These are phyloP conservation scores for Teratosphaeria gauchensis DNA, from an alignment of 2,329 filamentous ascomycete species.

Conservation along the genomic window DNA sequence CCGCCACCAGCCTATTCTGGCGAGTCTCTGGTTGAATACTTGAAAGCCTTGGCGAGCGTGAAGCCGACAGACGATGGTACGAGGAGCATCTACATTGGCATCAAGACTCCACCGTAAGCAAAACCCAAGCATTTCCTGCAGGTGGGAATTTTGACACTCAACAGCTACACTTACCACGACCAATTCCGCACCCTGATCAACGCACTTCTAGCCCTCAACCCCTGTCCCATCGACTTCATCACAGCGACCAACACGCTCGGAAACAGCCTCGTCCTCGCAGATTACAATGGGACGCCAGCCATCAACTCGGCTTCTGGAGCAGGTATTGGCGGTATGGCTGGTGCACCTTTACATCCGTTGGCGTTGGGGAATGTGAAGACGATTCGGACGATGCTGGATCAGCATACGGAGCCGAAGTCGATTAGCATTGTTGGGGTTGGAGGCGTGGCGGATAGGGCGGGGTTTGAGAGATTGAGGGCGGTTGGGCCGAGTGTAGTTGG, in stretches of 20 bases:
- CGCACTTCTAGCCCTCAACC: conserved; percentile 36
- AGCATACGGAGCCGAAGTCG: conserved; percentile 37
- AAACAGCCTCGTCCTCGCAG: conserved; percentile 49
- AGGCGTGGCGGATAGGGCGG: conserved; percentile 55
- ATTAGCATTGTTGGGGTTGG: conserved; percentile 62
- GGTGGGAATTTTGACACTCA: background rate
- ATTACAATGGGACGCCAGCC: conserved; percentile 21
- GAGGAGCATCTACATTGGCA: conserved; percentile 36
- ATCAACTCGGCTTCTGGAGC: conserved; percentile 44
- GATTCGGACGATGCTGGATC: conserved; percentile 51
- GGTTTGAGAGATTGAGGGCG: conserved; percentile 54
- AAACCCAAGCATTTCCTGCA: background rate
- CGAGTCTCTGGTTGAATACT: conserved; percentile 43
- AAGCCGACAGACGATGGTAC: conserved; percentile 21
- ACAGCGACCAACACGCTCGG: conserved; percentile 69
- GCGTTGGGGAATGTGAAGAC: conserved; percentile 67
- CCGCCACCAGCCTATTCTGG: conserved; percentile 63
- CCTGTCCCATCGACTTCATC: conserved; percentile 52
- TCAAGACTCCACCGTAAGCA: conserved; percentile 59
- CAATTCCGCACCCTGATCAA: conserved; percentile 52
- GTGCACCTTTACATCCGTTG: conserved; percentile 61
- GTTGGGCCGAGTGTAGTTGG: conserved; percentile 60
- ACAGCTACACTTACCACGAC: conserved; percentile 54
- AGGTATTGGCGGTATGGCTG: conserved; percentile 63
- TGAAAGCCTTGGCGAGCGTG: conserved; percentile 29